Evolutionary conservation across 306 rosid genomes (phyloP), one percentile per base, ranked within the genome.

Genomic region (Castanea sativa): DNA sequence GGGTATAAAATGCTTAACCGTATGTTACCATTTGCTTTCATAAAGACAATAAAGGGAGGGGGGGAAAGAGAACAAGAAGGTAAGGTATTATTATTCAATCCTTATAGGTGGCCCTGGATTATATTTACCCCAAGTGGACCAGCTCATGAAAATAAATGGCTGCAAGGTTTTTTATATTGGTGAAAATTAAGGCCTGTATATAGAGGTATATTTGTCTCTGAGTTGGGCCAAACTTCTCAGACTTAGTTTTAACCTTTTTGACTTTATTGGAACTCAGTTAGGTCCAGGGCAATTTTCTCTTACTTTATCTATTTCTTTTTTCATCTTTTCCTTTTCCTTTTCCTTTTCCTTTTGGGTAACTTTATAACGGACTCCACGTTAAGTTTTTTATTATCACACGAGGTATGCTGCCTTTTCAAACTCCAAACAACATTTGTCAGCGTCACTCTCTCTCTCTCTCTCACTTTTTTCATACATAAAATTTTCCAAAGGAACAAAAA

Each of bases 371-470:
- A 49, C 12, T 65, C 49, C 33, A 25, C n/a, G 55, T 49, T 35
- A 38, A 35, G 27, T 73, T 23, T 73, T 35, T 68, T 68, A 25
- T 45, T 43, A 67, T 56, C 30, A 43, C 72, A 19, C 72, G 78
- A 78, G 76, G 76, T 76, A 64, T 67, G 76, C 64, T 63, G 78
- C 76, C 55, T 78, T 41, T 72, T 71, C 85, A 78, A 81, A 81
- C 70, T 27, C 76, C 75, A 85, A 12, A 85, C 83, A 77, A 78
- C 73, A 81, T 12, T 76, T 57, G 53, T 55, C 72, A 1, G 8
- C 15, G 16, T 78, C 65, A 56, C 75, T 73, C 49, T 79, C 59
- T 69, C 65, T 58, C 78, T 78, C 71, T 55, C 69, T 7, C 30
- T 52, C 29, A 18, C 18, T 13, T 15, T 3, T 49, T 49, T 12